Percentiles rank a stretch among this genome's conserved stretches.
These are phyloP conservation scores for Erodium maritimum DNA, from an alignment of 345 rosid species.

Conservation along the genomic window DNA sequence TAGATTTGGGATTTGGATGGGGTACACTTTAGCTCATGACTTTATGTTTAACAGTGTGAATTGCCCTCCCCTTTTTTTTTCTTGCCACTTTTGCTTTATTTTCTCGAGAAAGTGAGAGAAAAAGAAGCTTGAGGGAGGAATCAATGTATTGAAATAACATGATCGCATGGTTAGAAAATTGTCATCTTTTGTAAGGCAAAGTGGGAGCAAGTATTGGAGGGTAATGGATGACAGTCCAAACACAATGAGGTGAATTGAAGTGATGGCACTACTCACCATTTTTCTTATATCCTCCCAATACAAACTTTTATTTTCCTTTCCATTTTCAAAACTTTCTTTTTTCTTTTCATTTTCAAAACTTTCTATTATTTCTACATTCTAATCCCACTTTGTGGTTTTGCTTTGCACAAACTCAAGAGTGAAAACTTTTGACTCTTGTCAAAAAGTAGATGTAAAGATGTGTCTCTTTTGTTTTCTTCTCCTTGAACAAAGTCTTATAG, in stretches of 20 bases:
- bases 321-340: neutral
- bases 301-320: neutral
- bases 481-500: too few relatives aligned
- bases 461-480: slow-evolving; percentile 2
- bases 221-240: slow-evolving; percentile 61
- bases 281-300: slow-evolving; percentile 3
- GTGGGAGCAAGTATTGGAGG: slow-evolving; percentile 29
- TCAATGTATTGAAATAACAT: too few relatives aligned
- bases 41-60: too few relatives aligned
- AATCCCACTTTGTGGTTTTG: slow-evolving; percentile 3
- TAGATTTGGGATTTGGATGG: too few relatives aligned
- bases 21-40: neutral
- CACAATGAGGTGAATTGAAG: slow-evolving; percentile 26
- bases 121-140: too few relatives aligned
- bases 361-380: slow-evolving; percentile 6
- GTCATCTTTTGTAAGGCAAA: slow-evolving; percentile 45
- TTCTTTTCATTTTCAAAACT: neutral
- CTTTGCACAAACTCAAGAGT: slow-evolving; percentile 26
- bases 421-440: slow-evolving; percentile 27
- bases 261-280: slow-evolving; percentile 39
- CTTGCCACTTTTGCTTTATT: slow-evolving; percentile 10
- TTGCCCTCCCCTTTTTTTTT: too few relatives aligned
- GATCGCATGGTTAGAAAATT: slow-evolving; percentile 32
- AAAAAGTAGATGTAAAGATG: slow-evolving; percentile 15
- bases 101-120: slow-evolving; percentile 19